Conservation (phyloP, 2,329 filamentous ascomycete species). For the Penicillium sp. region DNA sequence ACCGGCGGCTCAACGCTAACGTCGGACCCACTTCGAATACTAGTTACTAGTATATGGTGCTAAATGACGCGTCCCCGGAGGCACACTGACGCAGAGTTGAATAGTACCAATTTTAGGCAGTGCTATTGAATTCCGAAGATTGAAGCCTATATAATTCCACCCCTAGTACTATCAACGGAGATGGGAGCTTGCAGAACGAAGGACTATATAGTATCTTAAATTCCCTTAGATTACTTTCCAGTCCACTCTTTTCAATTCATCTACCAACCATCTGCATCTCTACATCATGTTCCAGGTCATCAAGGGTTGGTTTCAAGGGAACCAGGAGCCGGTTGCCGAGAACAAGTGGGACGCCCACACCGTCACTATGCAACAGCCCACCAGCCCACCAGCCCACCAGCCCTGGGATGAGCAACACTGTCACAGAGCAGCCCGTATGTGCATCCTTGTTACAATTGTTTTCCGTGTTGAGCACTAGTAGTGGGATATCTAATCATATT, state of each 20-base stretch:
- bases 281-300: slow-evolving; percentile 13
- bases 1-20: slow-evolving; percentile 2
- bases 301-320: slow-evolving; percentile 12
- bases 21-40: slow-evolving; percentile 3
- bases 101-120: not conserved
- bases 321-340: slow-evolving; percentile 7
- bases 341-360: slow-evolving; percentile 16
- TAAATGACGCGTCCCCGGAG: slow-evolving; percentile 10
- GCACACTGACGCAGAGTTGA: not conserved
- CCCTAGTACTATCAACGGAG: not conserved
- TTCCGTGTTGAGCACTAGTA: not conserved
- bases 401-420: slow-evolving; percentile 13
- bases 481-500: not conserved
- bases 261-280: not conserved
- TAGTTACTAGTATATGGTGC: slow-evolving; percentile 8
- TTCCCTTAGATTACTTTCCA: not conserved
- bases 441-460: not conserved
- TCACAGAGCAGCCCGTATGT: slow-evolving; percentile 15
- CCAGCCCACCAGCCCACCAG: slow-evolving; percentile 8
- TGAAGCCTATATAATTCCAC: not conserved
- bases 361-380: slow-evolving; percentile 16
- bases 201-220: not conserved
- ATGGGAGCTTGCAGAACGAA: no score
- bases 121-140: not conserved
- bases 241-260: not conserved